Evolutionary conservation across 805 yeast species (phyloP).

Genomic region (Starmerella apis): DNA sequence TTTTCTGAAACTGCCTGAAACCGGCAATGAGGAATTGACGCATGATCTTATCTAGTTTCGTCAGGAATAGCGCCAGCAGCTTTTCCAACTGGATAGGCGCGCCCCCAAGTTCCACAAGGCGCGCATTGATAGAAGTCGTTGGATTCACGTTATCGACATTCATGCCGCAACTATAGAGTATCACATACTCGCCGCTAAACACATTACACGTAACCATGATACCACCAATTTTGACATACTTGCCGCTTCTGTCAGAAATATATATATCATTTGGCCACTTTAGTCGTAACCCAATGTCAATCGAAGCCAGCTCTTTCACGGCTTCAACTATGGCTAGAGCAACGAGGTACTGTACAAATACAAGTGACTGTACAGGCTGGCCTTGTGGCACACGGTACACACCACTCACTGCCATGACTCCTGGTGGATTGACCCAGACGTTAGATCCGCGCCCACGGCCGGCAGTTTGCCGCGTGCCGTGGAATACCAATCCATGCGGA

Average conservation of each 20-base stretch:
- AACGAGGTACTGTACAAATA: conserved; percentile 76
- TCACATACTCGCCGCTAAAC: conserved; percentile 46
- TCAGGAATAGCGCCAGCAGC: conserved; percentile 58
- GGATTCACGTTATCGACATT: conserved; percentile 82
- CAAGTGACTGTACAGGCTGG: conserved; percentile 48
- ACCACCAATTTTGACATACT: conserved; percentile 70
- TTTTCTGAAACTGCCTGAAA: conserved; percentile 51
- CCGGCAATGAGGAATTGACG: conserved; percentile 50
- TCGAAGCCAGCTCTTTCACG: conserved; percentile 48
- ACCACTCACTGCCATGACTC: conserved; percentile 75
- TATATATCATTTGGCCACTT: conserved; percentile 98
- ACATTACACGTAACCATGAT: conserved; percentile 71
- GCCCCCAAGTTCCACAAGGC: conserved; percentile 52
- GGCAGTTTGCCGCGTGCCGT: conserved; percentile 74
- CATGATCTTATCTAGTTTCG: conserved; percentile 52
- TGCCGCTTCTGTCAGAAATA: conserved; percentile 37
- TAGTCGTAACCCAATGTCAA: conserved; percentile 63
- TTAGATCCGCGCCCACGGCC: conserved; percentile 95
- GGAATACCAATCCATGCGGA: conserved; percentile 58
- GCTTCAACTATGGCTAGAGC: conserved; percentile 78
- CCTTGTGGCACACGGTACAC: conserved; percentile 49
- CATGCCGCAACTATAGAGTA: conserved; percentile 79
- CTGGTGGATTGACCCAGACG: conserved; percentile 89
- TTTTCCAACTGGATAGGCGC: conserved; percentile 40
- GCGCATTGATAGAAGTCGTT: conserved; percentile 72